Evolutionary conservation across 225 moss, liverwort and hornwort species (phyloP).

Genomic region (Polytrichum commune): DNA sequence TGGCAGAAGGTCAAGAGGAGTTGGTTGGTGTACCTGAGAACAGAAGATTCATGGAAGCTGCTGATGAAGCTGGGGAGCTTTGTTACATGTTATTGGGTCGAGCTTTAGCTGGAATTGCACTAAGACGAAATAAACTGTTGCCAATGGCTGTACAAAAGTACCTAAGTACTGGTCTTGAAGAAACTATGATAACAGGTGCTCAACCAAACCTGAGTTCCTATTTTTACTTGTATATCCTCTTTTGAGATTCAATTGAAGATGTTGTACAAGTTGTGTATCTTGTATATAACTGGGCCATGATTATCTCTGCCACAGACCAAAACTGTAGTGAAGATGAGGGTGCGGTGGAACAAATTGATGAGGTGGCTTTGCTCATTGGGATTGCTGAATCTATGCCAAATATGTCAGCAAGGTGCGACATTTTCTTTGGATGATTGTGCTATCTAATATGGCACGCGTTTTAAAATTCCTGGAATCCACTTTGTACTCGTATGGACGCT

Average conservation of each 20-base stretch:
- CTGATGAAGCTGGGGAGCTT: slow-evolving; percentile 57
- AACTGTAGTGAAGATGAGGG: slow-evolving; percentile 4
- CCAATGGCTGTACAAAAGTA: slow-evolving; percentile 32
- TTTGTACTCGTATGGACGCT: too few species aligned
- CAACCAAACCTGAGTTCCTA: not conserved
- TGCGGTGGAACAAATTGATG: slow-evolving; percentile 15
- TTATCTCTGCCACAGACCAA: slow-evolving; percentile 15
- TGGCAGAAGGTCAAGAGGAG: slow-evolving; percentile 6
- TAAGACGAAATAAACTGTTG: slow-evolving; percentile 12
- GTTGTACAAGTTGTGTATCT: too few species aligned
- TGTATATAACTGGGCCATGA: too few species aligned
- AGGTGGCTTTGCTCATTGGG: slow-evolving; percentile 35
- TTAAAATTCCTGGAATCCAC: not conserved
- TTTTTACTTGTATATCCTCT: not conserved
- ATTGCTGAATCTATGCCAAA: slow-evolving; percentile 47
- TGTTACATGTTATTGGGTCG: slow-evolving; percentile 42
- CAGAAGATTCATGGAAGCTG: slow-evolving; percentile 27
- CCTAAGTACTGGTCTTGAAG: slow-evolving; percentile 27
- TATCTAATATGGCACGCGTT: not conserved
- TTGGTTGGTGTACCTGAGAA: slow-evolving; percentile 12
- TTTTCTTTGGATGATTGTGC: not conserved
- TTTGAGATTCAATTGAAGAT: not conserved
- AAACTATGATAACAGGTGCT: slow-evolving; percentile 32
- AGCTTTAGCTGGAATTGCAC: slow-evolving; percentile 31
- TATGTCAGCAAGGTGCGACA: slow-evolving; percentile 39